Base-by-base conservation (phyloP, 257 asterid species). In the Prunella vulgaris region DNA sequence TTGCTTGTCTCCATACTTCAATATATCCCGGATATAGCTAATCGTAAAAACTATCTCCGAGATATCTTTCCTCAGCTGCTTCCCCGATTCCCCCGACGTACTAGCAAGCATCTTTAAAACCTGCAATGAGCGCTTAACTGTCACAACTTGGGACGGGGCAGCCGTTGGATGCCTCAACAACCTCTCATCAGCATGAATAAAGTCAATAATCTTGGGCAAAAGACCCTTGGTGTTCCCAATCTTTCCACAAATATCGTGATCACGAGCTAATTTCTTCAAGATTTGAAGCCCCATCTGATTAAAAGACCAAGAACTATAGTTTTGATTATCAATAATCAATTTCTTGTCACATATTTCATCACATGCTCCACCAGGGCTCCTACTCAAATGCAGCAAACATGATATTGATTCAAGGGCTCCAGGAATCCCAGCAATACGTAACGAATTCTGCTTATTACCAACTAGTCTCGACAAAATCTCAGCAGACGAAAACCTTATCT, bases 351-450 rank as follows among this genome's bases (percentile, higher is more conserved):
- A 82, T 4, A 94, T 94, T 48, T 89, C 95, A 40, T 91, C 93
- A 22, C 85, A 79, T 3, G 85, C 90, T 7, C 85, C 88, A 7
- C 27, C 71, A 1, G 76, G 77, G n/a, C 66, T 63, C 61, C 95
- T 68, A 81, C 91, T 74, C 49, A 81, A 72, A 35, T 85, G 93
- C 18, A 94, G 82, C 64, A 94, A 66, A 12, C 88, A 82, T 4
- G 99, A 85, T n/a, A 87, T 89, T 0, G 99, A 94, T 66, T 94
- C 99, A 82, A 94, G 78, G 0, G 92, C 84, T 0, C 96, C 99
- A 0, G 97, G 82, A 3, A 94, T 86, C 0, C 94, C 96, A 0
- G 97, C 93, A 5, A 94, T 85, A 10, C 97, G 80, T 22, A 81
- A 78, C 2, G 95, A 83, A 40, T 86, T 94, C 64, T 89, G 97